Base-by-base conservation (phyloP, 805 yeast genomes). In the Candida sphagnicola region DNA sequence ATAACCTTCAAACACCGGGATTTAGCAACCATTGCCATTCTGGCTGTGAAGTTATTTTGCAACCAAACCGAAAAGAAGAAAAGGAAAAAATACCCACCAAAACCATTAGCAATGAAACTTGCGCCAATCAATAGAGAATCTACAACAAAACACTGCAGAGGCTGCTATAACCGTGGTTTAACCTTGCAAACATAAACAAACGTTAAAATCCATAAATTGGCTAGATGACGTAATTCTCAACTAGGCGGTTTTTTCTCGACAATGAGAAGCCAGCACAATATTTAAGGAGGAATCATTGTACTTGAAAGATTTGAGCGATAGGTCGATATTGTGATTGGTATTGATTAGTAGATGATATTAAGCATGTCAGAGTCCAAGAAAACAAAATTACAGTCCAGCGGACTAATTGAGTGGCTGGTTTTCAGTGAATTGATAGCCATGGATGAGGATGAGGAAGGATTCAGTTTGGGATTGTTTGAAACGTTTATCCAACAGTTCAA, bases 371-470 rank as follows among this genome's bases (percentile, higher is more conserved):
- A 49, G 28, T 47, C 41, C n/a, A 51, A 50, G 34, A 47, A 43
- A 34, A 43, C 43, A 42, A 46, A 48, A 36, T 57, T 69, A 43
- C 72, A 74, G 48, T 67, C 64, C 49, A 57, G 79, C 8, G 95
- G 86, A 29, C 68, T 86, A 46, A 82, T 93, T 44, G 90, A 89
- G 58, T 88, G 96, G 96, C 67, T 76, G 31, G 91, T 89, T 19
- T 83, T 93, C 57, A 78, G 82, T 40, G 98, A 93, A 66, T 72
- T 93, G 41, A 75, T 90, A 36, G 81, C 86, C 38, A 90, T 93
- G 97, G 99, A 93, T 61, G 96, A 91, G 54, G 98, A 91, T 53
- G 95, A 85, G 55, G 93, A 90, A 42, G 96, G 88, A 5, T 93
- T 93, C 67, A 82, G 91, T 24, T 70, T 78, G 50, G 74, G 84